phyloP scores from a whole-genome alignment of 1,284 basidiomycete genomes.

The Rhizopogon hawkerae region DNA sequence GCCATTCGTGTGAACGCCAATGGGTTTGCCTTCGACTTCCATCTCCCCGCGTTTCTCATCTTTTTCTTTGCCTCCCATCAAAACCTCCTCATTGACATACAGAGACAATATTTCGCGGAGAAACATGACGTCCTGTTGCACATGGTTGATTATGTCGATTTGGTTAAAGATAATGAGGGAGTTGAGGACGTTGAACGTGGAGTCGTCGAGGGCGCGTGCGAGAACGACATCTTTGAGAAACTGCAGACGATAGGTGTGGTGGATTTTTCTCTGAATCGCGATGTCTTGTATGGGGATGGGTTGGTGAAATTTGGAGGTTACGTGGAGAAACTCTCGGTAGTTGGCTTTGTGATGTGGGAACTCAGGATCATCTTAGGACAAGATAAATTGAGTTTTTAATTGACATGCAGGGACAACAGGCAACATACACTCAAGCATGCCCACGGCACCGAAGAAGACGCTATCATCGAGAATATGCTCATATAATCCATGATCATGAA shows the following conservation, averaged over 20 bases:
- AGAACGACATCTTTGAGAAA: conserved; percentile 99
- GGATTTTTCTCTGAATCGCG: conserved; percentile 77
- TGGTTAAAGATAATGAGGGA: conserved; percentile 99
- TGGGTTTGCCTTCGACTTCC: conserved; percentile 21
- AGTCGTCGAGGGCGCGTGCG: conserved; percentile 89
- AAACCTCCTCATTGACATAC: conserved; percentile 64
- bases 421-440: conserved; percentile 91
- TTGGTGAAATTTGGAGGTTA: conserved; percentile 77
- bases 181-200: conserved; percentile 94
- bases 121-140: conserved; percentile 73
- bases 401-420: conserved; percentile 7
- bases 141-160: conserved; percentile 91
- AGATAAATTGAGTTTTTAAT: conserved; percentile 9
- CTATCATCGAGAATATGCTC: conserved; percentile 95
- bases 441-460: conserved; percentile 85
- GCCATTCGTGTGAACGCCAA: conserved; percentile 26
- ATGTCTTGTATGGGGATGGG: conserved; percentile 76
- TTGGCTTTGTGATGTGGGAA: conserved; percentile 94
- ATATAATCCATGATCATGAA: conserved; percentile 93
- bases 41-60: conserved; percentile 18
- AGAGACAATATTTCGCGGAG: conserved; percentile 71
- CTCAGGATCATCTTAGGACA: conserved; percentile 81
- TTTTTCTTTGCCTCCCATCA: conserved; percentile 30
- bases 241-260: conserved; percentile 92
- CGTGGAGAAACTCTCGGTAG: conserved; percentile 86